These are phyloP conservation scores for Auriculariales sp. DNA, from an alignment of 768 basidiomycete genomes.

Conservation along the genomic window DNA sequence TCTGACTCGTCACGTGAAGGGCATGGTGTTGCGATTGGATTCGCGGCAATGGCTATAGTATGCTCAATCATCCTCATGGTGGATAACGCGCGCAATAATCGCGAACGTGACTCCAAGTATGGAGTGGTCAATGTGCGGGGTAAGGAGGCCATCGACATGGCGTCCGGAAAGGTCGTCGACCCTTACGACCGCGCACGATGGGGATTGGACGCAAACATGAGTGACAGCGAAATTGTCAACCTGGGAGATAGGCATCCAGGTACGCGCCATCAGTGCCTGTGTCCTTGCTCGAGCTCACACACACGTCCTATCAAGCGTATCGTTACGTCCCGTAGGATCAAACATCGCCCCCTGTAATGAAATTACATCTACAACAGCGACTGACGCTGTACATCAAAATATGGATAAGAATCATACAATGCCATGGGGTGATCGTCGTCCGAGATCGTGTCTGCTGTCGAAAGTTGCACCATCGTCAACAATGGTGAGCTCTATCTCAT, in stretches of 20 bases:
- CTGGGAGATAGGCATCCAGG: neutral
- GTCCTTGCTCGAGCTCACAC: neutral
- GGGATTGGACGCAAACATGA: neutral
- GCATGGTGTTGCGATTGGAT: slow-evolving; percentile 13
- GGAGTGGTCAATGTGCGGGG: neutral
- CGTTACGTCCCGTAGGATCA: neutral
- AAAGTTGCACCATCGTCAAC: neutral
- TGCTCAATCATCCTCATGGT: neutral
- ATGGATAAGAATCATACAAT: neutral
- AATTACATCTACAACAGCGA: neutral
- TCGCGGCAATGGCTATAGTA: slow-evolving; percentile 6
- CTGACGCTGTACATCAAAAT: neutral
- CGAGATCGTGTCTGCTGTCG: neutral
- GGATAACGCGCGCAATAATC: neutral
- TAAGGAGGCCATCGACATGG: neutral
- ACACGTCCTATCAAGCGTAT: neutral
- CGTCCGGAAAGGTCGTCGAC: neutral
- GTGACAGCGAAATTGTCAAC: neutral
- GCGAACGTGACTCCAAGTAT: neutral
- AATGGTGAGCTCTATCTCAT: neutral
- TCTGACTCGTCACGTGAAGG: neutral
- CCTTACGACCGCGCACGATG: neutral
- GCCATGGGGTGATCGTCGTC: neutral
- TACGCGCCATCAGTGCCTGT: neutral
- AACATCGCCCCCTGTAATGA: neutral